phyloP scores from a whole-genome alignment of 1,284 basidiomycete genomes.

The Bondarzewia mesenterica region DNA sequence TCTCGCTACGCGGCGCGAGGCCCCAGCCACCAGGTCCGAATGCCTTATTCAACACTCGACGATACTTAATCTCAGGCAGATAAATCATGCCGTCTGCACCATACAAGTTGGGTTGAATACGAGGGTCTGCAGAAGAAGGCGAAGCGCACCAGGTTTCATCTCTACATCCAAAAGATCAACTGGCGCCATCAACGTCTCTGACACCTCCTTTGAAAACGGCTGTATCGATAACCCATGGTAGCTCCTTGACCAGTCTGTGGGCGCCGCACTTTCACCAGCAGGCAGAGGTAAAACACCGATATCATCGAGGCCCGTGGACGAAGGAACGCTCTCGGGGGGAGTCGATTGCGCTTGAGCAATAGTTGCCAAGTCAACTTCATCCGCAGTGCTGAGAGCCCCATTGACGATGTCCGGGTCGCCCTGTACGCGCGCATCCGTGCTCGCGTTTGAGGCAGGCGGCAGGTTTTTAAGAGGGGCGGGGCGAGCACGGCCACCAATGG shows the following conservation, averaged over 20 bases:
- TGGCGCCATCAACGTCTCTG: constrained; percentile 70
- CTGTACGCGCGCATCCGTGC: constrained; percentile 9
- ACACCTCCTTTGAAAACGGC: constrained; percentile 74
- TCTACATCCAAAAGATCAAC: constrained; percentile 80
- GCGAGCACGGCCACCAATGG: constrained; percentile 5
- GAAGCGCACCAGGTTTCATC: constrained; percentile 78
- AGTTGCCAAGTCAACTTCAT: constrained; percentile 11
- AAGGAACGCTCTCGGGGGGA: constrained; percentile 17
- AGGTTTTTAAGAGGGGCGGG: constrained; percentile 2
- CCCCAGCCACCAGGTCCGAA: constrained; percentile 99
- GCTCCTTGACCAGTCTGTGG: constrained; percentile 81
- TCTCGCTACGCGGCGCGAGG: constrained; percentile 88
- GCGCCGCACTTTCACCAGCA: constrained; percentile 3
- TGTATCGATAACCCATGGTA: constrained; percentile 77
- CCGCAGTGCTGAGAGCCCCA: constrained; percentile 13
- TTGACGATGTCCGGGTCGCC: constrained; percentile 15
- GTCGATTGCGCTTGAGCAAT: constrained; percentile 4
- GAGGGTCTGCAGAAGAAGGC: not conserved
- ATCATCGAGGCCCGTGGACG: constrained; percentile 14
- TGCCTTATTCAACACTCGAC: constrained; percentile 88
- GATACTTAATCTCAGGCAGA: constrained; percentile 96
- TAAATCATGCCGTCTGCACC: constrained; percentile 86
- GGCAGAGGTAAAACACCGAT: constrained; percentile 3
- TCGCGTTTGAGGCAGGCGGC: constrained; percentile 12
- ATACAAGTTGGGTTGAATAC: not conserved